These are phyloP conservation scores for Angomonas deanei DNA, from an alignment of 208 protist species.

Conservation along the genomic window DNA sequence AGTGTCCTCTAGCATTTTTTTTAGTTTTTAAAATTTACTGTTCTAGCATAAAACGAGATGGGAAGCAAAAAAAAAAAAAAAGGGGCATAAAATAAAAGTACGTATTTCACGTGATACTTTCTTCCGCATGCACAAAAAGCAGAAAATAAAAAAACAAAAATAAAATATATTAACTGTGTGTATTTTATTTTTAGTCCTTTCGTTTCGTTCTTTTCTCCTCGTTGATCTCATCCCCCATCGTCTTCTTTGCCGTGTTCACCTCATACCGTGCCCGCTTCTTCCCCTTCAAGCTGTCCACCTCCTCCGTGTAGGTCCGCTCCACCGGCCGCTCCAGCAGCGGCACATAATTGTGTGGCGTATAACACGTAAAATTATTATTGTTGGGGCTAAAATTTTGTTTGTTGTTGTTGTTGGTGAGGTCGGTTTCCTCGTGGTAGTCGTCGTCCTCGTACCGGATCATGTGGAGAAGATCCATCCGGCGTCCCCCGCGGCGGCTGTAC, in stretches of 20 bases:
- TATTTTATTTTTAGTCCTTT: neutral
- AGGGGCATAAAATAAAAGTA: neutral
- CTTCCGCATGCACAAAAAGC: too few species aligned
- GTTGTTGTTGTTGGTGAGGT: too few species aligned
- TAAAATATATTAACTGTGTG: neutral
- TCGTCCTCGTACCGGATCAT: neutral
- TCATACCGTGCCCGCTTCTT: slow-evolving; percentile 74
- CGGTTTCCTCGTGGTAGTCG: neutral
- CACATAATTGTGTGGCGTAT: slow-evolving; percentile 35
- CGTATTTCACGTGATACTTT: too few species aligned
- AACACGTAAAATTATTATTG: too few species aligned
- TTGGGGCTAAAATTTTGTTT: too few species aligned
- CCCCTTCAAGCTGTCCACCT: slow-evolving; percentile 46
- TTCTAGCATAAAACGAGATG: neutral
- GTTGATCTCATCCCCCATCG: slow-evolving; percentile 9
- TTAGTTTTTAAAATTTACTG: neutral
- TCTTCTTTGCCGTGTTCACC: slow-evolving; percentile 71
- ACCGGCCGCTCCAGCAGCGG: slow-evolving; percentile 61
- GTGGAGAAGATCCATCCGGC: neutral
- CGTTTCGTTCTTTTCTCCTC: neutral
- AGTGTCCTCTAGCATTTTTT: too few species aligned
- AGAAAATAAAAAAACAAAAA: slow-evolving; percentile 9
- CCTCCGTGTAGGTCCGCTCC: slow-evolving; percentile 78
- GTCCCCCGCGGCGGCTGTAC: neutral
- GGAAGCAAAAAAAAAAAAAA: slow-evolving; percentile 1